Base-by-base conservation (phyloP, 345 rosid species). In the Acer saccharum region DNA sequence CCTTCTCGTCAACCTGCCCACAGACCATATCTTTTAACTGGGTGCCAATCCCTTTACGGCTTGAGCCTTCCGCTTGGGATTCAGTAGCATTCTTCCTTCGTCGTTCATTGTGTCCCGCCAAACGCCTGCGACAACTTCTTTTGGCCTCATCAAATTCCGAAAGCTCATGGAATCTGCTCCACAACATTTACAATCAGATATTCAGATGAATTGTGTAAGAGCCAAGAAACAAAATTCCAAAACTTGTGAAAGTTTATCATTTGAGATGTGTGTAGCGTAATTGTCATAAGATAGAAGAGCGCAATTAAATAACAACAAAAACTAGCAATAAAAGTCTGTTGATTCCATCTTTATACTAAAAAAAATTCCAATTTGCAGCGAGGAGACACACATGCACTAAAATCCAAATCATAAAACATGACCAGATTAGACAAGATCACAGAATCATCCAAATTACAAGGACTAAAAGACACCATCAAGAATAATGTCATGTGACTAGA, bases 31-130 rank as follows among this genome's bases (percentile, higher is more conserved):
- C 83, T 48, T 78, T 79, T 82, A 84, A 69, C 68, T 75, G 77
- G 12, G 54, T 44, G 27, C 27, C 68, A 12, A 41, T 27, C 10
- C 72, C 83, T 74, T 64, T 79, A 69, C 81, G 73, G 78, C 81
- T 69, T 3, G 88, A 87, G 71, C 85, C 80, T 75, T 84, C 81
- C 10, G 27, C 71, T 6, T 75, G 72, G 54, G 89, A 32, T 39
- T 88, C 89, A 44, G 46, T 72, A 0, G 81, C 55, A 69, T 60
- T 86, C 84, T 88, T 90, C 87, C 92, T 87, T 6, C 92, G 65
- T 35, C 92, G 86, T 77, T 90, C 88, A 21, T 90, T 90, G 80
- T 90, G 93, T 41, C 89, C 90, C 0, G 93, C 91, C 75, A 90
- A 75, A 0, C 93, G 83, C 80, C 83, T 77, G 32, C 91, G 87